These are phyloP conservation scores for Prunus yedoensis DNA, from an alignment of 331 rosid genomes.

Conservation along the genomic window DNA sequence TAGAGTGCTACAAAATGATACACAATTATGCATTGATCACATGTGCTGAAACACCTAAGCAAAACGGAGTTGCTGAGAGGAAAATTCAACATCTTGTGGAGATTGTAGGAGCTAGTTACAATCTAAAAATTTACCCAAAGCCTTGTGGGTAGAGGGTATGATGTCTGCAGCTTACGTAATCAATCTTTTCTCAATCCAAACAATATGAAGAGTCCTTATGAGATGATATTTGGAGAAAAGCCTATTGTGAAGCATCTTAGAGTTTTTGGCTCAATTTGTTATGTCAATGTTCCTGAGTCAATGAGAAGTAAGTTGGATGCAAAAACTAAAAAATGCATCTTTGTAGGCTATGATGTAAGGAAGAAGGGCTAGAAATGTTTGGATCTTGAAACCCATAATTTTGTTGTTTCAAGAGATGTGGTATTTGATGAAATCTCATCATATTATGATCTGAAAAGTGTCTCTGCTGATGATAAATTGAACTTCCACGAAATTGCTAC, in stretches of 20 bases:
- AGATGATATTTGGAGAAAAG: background rate
- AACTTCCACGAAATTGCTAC: background rate
- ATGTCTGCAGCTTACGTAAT: constrained; percentile 1
- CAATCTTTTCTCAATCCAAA: background rate
- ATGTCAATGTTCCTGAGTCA: constrained; percentile 1
- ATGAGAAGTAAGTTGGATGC: background rate
- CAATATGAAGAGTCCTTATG: background rate
- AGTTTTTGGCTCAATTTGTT: constrained; percentile 9
- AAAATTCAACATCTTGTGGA: background rate
- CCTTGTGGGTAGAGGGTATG: constrained; percentile 3
- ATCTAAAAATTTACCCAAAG: constrained; percentile 1
- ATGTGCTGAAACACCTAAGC: constrained; percentile 18
- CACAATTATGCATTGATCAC: too few relatives aligned
- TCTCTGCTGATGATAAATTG: too few relatives aligned
- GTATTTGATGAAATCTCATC: background rate
- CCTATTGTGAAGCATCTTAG: background rate
- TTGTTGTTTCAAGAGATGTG: background rate
- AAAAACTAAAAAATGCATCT: background rate
- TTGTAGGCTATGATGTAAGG: background rate
- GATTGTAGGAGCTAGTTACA: background rate
- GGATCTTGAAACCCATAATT: background rate
- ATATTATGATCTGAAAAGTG: too few relatives aligned
- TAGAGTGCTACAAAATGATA: too few relatives aligned
- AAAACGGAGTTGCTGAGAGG: background rate
- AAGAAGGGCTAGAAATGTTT: constrained; percentile 5